These are phyloP conservation scores for Aspergillus sojae DNA, from an alignment of 2,329 filamentous ascomycete genomes.

Conservation along the genomic window DNA sequence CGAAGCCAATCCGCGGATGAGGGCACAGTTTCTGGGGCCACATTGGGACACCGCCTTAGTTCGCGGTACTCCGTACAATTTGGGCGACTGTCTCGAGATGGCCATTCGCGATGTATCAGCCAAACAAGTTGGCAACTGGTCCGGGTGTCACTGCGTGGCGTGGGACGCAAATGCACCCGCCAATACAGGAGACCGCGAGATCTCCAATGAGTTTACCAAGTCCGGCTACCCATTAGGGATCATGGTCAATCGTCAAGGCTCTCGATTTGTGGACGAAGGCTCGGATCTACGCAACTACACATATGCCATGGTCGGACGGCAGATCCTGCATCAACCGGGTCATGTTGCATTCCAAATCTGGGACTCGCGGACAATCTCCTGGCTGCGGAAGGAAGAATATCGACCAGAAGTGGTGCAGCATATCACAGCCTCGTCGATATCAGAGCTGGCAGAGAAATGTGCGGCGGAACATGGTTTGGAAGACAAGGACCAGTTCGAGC, in stretches of 20 bases:
- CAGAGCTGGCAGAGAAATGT: conserved; percentile 59
- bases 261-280: conserved; percentile 69
- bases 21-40: conserved; percentile 58
- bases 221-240: conserved; percentile 68
- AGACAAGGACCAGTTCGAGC: conserved; percentile 50
- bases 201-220: conserved; percentile 70
- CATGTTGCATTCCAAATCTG: conserved; percentile 66
- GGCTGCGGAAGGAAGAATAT: conserved; percentile 66
- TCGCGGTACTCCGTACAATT: conserved; percentile 67
- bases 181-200: conserved; percentile 57
- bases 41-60: conserved; percentile 66
- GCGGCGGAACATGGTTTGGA: conserved; percentile 49
- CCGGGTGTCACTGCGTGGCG: conserved; percentile 65
- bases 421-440: conserved; percentile 54
- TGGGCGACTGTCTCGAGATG: conserved; percentile 59
- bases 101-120: conserved; percentile 57
- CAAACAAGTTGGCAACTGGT: conserved; percentile 60
- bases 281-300: conserved; percentile 68
- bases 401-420: conserved; percentile 58
- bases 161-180: conserved; percentile 66
- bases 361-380: conserved; percentile 56
- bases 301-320: conserved; percentile 66
- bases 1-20: conserved; percentile 61
- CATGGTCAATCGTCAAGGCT: conserved; percentile 63
- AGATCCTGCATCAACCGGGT: conserved; percentile 62